These are phyloP conservation scores for Metschnikowia colocasiae DNA, from an alignment of 805 yeast genomes.

Conservation along the genomic window DNA sequence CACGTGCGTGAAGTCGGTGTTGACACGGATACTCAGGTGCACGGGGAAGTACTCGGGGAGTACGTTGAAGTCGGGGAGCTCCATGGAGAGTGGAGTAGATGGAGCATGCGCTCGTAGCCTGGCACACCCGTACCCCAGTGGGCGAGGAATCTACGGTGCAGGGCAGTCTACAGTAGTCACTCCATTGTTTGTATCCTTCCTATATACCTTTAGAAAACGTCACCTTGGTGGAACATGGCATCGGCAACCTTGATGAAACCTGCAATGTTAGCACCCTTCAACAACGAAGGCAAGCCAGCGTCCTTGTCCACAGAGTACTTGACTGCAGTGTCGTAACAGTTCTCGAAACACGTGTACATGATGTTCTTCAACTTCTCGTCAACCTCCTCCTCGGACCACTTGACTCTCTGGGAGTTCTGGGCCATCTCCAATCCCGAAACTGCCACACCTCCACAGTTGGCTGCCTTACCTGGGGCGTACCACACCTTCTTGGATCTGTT, in stretches of 20 bases:
- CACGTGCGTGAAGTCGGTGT: constrained; percentile 13
- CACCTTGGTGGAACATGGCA: constrained; percentile 98
- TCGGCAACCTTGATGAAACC: constrained; percentile 98
- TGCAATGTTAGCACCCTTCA: constrained; percentile 98
- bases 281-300: constrained; percentile 80
- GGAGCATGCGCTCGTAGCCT: too few relatives aligned
- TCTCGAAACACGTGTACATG: constrained; percentile 89
- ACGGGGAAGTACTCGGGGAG: constrained; percentile 17
- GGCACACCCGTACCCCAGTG: too few relatives aligned
- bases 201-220: constrained; percentile 41
- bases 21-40: constrained; percentile 14
- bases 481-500: constrained; percentile 69
- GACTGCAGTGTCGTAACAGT: constrained; percentile 84
- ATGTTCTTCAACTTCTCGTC: constrained; percentile 86
- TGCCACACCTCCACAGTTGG: constrained; percentile 99
- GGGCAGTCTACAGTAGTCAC: too few relatives aligned
- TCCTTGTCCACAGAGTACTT: constrained; percentile 71
- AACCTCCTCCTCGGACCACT: constrained; percentile 91
- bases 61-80: constrained; percentile 14
- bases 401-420: constrained; percentile 92
- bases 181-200: constrained; percentile 1
- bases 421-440: constrained; percentile 99
- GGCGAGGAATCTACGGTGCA: too few relatives aligned
- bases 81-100: neutral
- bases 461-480: constrained; percentile 99